These are phyloP conservation scores for Trypanosoma vivax DNA, from an alignment of 208 protist genomes.

Conservation along the genomic window DNA sequence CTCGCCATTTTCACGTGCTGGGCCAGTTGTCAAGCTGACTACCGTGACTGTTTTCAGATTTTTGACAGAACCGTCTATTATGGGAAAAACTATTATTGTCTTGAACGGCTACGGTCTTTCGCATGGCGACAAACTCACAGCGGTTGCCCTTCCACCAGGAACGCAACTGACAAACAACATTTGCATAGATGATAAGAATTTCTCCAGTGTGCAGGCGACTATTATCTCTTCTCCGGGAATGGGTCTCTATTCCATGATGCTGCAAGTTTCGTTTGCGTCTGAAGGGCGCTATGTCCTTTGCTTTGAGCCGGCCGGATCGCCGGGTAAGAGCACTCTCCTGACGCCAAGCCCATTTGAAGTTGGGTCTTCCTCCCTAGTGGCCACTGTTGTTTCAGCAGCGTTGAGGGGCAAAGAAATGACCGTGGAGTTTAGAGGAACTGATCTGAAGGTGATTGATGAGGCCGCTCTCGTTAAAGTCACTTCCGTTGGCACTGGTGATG, in stretches of 20 bases:
- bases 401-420: slow-evolving; percentile 38
- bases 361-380: slow-evolving; percentile 29
- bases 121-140: slow-evolving; percentile 39
- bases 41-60: slow-evolving; percentile 34
- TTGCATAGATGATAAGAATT: slow-evolving; percentile 59
- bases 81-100: slow-evolving; percentile 22
- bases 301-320: slow-evolving; percentile 36
- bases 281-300: slow-evolving; percentile 69
- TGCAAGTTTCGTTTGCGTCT: slow-evolving; percentile 30
- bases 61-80: slow-evolving; percentile 13
- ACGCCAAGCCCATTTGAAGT: slow-evolving; percentile 53
- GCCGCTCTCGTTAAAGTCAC: slow-evolving; percentile 32
- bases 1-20: slow-evolving; percentile 32
- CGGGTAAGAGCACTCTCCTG: slow-evolving; percentile 23
- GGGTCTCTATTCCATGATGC: slow-evolving; percentile 23
- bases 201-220: slow-evolving; percentile 31
- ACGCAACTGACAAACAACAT: slow-evolving; percentile 50
- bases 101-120: slow-evolving; percentile 67
- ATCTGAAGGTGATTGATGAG: slow-evolving; percentile 30
- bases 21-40: slow-evolving; percentile 47
- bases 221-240: slow-evolving; percentile 7
- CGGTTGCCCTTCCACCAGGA: slow-evolving; percentile 36
- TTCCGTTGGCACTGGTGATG: slow-evolving; percentile 15
- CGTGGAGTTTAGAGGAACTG: slow-evolving; percentile 47
- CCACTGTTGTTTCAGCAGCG: slow-evolving; percentile 35